A percentile compares a stretch with the other conserved stretches of the same genome.
These are phyloP conservation scores for Colletotrichum cereale DNA, from an alignment of 2,329 filamentous ascomycete genomes.

Conservation along the genomic window DNA sequence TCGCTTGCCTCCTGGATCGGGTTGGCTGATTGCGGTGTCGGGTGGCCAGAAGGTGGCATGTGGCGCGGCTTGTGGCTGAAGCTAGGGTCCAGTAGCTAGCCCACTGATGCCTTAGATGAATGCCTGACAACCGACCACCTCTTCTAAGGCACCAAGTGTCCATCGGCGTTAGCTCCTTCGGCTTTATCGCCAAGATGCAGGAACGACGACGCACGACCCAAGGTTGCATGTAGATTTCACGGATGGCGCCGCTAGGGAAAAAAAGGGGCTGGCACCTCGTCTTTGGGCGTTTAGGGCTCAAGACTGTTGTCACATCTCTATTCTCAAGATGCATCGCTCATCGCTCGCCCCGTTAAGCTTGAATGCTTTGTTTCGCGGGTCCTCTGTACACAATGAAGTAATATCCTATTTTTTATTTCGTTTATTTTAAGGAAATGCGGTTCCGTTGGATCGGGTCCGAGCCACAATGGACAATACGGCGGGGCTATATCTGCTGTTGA, in stretches of 20 bases:
- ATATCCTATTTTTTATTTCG: not conserved
- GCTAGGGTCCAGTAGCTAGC: conserved; percentile 12
- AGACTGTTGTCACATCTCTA: conserved; percentile 21
- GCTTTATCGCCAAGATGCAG: not conserved
- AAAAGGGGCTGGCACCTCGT: conserved; percentile 21
- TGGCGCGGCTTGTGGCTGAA: conserved; percentile 36
- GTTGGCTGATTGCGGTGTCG: conserved; percentile 37
- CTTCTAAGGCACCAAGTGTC: not conserved
- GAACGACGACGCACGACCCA: conserved; percentile 14
- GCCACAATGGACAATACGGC: conserved; percentile 11
- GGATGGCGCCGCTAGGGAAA: conserved; percentile 26
- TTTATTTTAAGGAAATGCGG: not conserved
- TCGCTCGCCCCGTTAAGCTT: conserved; percentile 14
- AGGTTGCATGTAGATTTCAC: conserved; percentile 4
- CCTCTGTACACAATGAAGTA: not conserved
- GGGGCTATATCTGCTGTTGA: conserved; percentile 13
- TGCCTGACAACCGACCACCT: not conserved
- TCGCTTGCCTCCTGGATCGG: conserved; percentile 24
- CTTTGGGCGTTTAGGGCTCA: conserved; percentile 11
- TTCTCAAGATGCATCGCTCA: conserved; percentile 16
- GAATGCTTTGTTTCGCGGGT: not conserved
- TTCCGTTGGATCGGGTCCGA: conserved; percentile 1
- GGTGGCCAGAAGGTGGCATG: conserved; percentile 34
- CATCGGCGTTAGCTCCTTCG: conserved; percentile 2
- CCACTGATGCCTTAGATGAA: no score